Evolutionary conservation across 768 basidiomycete species (phyloP).

Genomic region (Collybia nuda): DNA sequence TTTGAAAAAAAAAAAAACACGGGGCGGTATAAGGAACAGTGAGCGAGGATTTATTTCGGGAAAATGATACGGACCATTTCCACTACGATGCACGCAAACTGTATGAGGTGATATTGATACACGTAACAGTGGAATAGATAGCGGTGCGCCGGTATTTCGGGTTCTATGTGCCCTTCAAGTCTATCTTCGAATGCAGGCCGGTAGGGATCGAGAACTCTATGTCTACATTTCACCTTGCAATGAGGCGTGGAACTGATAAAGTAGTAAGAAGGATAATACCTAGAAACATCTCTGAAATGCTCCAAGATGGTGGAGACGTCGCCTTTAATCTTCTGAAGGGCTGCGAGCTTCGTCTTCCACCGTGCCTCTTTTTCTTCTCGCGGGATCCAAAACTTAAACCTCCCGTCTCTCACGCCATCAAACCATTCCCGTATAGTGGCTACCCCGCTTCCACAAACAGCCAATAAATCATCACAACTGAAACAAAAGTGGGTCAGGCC

Average conservation of each 20-base stretch:
- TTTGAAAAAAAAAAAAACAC: constrained; percentile 16
- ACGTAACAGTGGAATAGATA: constrained; percentile 75
- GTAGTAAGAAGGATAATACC: constrained; percentile 33
- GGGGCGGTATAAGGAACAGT: not conserved
- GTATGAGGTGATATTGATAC: constrained; percentile 60
- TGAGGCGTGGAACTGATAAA: not conserved
- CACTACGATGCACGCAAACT: constrained; percentile 32
- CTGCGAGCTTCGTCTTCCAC: constrained; percentile 32
- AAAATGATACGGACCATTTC: constrained; percentile 35
- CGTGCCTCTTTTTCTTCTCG: constrained; percentile 25
- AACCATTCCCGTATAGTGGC: constrained; percentile 52
- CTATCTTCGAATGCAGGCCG: constrained; percentile 43
- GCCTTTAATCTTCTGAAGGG: constrained; percentile 33
- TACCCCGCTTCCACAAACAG: constrained; percentile 38
- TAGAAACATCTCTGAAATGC: constrained; percentile 46
- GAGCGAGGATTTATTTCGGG: too few relatives aligned
- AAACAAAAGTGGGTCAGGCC: not conserved
- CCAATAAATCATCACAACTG: constrained; percentile 55
- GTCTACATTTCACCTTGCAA: constrained; percentile 24
- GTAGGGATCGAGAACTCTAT: constrained; percentile 63
- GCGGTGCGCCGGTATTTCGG: constrained; percentile 60
- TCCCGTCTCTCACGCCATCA: constrained; percentile 29
- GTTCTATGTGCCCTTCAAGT: constrained; percentile 16
- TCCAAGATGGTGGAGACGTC: constrained; percentile 37
- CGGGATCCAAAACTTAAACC: constrained; percentile 35